Base-by-base conservation (phyloP, 2,329 filamentous ascomycete genomes). In the Paracamarosporium sp. region DNA sequence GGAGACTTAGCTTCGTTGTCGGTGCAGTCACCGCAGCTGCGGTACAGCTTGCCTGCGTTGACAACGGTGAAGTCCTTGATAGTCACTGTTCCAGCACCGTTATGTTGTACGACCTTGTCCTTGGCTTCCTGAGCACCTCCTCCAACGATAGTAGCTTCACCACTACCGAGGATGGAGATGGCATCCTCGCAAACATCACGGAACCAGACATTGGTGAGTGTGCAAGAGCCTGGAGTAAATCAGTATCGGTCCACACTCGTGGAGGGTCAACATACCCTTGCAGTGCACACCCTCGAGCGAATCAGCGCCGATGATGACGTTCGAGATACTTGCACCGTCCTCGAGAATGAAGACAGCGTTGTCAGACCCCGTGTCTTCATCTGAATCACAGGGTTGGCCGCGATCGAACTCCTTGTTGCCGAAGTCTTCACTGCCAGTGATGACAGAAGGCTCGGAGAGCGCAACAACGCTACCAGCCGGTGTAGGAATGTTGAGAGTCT, bases 201-300 rank as follows among this genome's bases (percentile, higher is more conserved):
- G 71, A 74, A 81, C 75, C 76, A 79, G 44, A 79, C 77, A 58
- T 79, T 79, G 50, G 74, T 74, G 28, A 82, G 68, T 15, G 77
- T 80, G 70, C 81, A 83, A 28, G 76, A 71, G 35, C 80, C 82
- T 38, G 7, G n/a, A 9, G n/a, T n/a, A 20, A 17, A n/a, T 38
- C 20, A 38, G 35, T 20, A 20, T 17, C 7, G n/a, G 15, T 17
- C 8, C n/a, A 17, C n/a, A 4, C 7, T 38, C 9, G 6, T 38
- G 35, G 5, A 20, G 35, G n/a, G 20, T 15, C 6, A 17, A 8
- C 35, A 2, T 33, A 84, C 78, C 50, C 81, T 82, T 69, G 72
- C 82, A 84, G 73, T 84, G 81, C 31, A 84, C 77, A 53, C 81
- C 82, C 66, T 84, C 82, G 25, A 76, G 72, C 63, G 82, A 78